Conservation (phyloP, 208 protist genomes). For the Leishmania arabica region DNA sequence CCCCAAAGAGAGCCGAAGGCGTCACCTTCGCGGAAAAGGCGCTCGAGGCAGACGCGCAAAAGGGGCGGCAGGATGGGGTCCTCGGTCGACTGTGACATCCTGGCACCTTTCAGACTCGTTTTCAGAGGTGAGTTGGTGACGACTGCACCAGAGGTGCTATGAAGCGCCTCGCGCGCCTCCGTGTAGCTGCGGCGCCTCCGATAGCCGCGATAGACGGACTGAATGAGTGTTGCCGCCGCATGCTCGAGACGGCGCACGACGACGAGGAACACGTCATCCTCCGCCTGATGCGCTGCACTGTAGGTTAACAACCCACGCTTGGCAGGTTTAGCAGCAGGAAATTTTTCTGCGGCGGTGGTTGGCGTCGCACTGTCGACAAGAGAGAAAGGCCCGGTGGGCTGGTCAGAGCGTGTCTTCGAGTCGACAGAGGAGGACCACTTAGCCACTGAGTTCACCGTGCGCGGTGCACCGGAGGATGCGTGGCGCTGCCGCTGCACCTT, state of each 20-base stretch:
- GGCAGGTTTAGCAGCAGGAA: conserved; percentile 13
- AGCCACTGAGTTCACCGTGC: not conserved
- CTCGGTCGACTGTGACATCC: no score
- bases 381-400: no score
- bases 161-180: conserved; percentile 12
- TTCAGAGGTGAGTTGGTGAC: not conserved
- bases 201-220: conserved; percentile 60
- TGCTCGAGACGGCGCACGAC: conserved; percentile 48
- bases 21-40: conserved; percentile 19
- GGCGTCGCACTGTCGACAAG: not conserved
- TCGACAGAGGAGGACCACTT: not conserved
- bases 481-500: conserved; percentile 45
- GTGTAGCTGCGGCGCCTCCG: conserved; percentile 43
- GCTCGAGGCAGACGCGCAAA: conserved; percentile 9
- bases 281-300: conserved; percentile 45
- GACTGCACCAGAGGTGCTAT: conserved; percentile 10
- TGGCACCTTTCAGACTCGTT: not conserved
- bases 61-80: not conserved
- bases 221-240: conserved; percentile 65
- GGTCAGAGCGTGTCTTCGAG: not conserved
- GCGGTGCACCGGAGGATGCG: not conserved
- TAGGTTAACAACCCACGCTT: conserved; percentile 23
- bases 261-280: conserved; percentile 73
- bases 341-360: not conserved
- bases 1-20: conserved; percentile 8